These are phyloP conservation scores for Salvia hispanica DNA, from an alignment of 257 asterid species.

Conservation along the genomic window DNA sequence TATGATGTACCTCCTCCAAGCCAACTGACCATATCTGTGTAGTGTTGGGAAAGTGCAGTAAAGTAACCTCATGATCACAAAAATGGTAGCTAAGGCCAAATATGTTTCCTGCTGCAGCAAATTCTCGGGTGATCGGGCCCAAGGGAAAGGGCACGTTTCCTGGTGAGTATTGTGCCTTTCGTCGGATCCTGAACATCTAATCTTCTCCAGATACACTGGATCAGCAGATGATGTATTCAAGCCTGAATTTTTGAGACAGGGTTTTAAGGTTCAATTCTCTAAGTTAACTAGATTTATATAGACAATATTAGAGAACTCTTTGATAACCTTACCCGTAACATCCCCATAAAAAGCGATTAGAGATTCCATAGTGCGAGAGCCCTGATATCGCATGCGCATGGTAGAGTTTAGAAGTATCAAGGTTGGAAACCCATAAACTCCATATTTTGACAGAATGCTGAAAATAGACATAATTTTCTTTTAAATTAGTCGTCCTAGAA, in stretches of 20 bases:
- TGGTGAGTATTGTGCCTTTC: conserved; percentile 18
- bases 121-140: conserved; percentile 37
- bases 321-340: conserved; percentile 66
- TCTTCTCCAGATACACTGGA: conserved; percentile 33
- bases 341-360: conserved; percentile 66
- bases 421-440: conserved; percentile 91
- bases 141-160: conserved; percentile 33
- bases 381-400: conserved; percentile 72
- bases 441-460: conserved; percentile 95
- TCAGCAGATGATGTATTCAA: conserved; percentile 30
- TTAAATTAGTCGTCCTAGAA: conserved; percentile 24
- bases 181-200: conserved; percentile 28
- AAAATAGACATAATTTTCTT: conserved; percentile 30
- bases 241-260: conserved; percentile 24
- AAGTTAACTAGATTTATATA: conserved; percentile 1
- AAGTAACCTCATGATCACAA: conserved; percentile 33
- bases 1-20: conserved; percentile 31
- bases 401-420: conserved; percentile 83
- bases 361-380: conserved; percentile 84
- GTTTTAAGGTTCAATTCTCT: conserved; percentile 13
- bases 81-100: conserved; percentile 32
- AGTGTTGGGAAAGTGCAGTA: conserved; percentile 25
- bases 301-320: conserved; percentile 4
- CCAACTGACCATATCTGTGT: conserved; percentile 23
- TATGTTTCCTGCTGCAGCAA: conserved; percentile 35